A percentile compares a stretch with the other conserved stretches of the same genome.
Conservation (phyloP, 2,329 filamentous ascomycete species). For the Trichocomaceae sp. region DNA sequence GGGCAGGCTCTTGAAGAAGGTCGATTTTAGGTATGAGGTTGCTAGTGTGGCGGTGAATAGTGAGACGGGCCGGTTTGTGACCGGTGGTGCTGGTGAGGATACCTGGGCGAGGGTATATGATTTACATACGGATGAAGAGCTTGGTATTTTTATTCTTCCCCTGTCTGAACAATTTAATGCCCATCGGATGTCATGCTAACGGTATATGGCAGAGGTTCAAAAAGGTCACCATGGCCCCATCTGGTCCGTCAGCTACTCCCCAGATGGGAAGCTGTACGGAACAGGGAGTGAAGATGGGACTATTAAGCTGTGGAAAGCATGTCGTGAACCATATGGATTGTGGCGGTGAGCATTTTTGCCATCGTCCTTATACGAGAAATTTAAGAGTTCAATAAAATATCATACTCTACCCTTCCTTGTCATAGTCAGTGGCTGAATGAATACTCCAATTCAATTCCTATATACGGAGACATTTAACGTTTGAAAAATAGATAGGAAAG, state of each 20-base stretch:
- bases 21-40: slow-evolving; percentile 74
- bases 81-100: slow-evolving; percentile 73
- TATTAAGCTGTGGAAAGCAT: slow-evolving; percentile 81
- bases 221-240: slow-evolving; percentile 97
- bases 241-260: slow-evolving; percentile 91
- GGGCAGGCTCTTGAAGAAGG: slow-evolving; percentile 66
- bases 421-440: no score
- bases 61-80: slow-evolving; percentile 73
- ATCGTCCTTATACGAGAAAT: not conserved
- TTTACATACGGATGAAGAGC: slow-evolving; percentile 73
- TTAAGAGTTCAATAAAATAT: not conserved
- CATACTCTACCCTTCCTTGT: no score
- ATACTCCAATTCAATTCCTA: no score
- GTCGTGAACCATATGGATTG: slow-evolving; percentile 57
- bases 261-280: slow-evolving; percentile 91
- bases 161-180: not conserved
- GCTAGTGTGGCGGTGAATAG: slow-evolving; percentile 86
- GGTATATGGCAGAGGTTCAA: slow-evolving; percentile 61
- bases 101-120: slow-evolving; percentile 96
- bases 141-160: slow-evolving; percentile 46
- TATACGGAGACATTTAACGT: no score
- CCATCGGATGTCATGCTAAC: slow-evolving; percentile 18
- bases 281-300: slow-evolving; percentile 96
- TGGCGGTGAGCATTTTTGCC: slow-evolving; percentile 48
- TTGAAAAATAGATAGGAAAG: no score